phyloP scores from a whole-genome alignment of 2,329 filamentous ascomycete species.

The Cytospora mali region DNA sequence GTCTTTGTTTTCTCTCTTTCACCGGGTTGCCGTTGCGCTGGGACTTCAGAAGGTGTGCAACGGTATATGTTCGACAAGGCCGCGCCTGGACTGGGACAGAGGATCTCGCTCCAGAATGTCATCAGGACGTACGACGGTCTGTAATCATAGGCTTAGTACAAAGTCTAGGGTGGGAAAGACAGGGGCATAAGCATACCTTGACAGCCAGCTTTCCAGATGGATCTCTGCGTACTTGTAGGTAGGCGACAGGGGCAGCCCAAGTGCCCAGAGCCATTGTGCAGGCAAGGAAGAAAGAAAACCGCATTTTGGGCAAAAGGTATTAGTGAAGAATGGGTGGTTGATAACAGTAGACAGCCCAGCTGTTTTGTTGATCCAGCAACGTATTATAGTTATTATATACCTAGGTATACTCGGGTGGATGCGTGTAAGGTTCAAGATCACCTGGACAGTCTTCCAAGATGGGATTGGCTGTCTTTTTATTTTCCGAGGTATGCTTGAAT shows the following conservation, averaged over 20 bases:
- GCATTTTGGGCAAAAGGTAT: constrained; percentile 22
- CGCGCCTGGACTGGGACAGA: constrained; percentile 13
- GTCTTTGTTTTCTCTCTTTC: background rate
- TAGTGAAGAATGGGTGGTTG: background rate
- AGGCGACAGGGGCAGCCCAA: constrained; percentile 16
- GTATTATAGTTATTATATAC: no score
- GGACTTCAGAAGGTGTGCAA: background rate
- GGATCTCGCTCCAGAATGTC: constrained; percentile 23
- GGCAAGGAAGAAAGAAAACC: constrained; percentile 16
- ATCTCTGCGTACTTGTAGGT: constrained; percentile 16
- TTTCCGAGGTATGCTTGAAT: background rate
- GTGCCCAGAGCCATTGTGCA: constrained; percentile 18
- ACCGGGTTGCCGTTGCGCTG: background rate
- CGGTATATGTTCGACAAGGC: constrained; percentile 8
- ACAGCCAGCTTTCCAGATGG: constrained; percentile 22
- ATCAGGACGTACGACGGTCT: constrained; percentile 23
- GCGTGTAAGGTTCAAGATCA: no score
- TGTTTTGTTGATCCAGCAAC: constrained; percentile 20
- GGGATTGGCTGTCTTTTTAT: background rate
- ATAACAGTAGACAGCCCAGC: constrained; percentile 3
- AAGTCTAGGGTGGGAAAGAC: background rate
- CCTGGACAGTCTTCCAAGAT: no score
- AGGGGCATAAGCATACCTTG: constrained; percentile 5
- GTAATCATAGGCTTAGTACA: background rate
- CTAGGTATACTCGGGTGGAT: no score